phyloP scores from a whole-genome alignment of 2,329 filamentous ascomycete genomes.

The Ascochyta viciae-villosae region DNA sequence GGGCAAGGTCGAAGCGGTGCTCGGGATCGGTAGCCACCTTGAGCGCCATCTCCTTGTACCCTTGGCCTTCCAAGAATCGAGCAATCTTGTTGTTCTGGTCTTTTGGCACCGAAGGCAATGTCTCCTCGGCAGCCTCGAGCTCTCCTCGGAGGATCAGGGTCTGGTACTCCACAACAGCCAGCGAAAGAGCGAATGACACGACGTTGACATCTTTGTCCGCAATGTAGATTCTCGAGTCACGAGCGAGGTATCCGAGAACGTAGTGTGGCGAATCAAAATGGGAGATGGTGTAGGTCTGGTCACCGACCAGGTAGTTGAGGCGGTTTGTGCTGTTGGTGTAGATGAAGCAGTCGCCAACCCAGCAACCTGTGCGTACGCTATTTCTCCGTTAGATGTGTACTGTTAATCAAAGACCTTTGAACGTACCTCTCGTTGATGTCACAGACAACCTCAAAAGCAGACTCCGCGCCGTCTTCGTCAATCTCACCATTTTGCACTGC shows the following conservation, averaged over 20 bases:
- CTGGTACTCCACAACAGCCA: slow-evolving; percentile 95
- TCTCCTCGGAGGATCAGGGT: slow-evolving; percentile 93
- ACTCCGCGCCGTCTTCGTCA: slow-evolving; percentile 91
- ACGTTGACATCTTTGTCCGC: slow-evolving; percentile 95
- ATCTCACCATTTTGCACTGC: slow-evolving; percentile 82
- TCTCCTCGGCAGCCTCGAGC: slow-evolving; percentile 86
- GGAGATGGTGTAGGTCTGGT: slow-evolving; percentile 96
- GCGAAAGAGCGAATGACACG: slow-evolving; percentile 87
- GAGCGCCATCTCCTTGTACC: slow-evolving; percentile 92
- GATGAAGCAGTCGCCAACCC: slow-evolving; percentile 98
- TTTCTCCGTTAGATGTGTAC: slow-evolving; percentile 15
- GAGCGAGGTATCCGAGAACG: slow-evolving; percentile 90
- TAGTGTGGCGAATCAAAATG: slow-evolving; percentile 98
- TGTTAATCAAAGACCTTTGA: slow-evolving; percentile 14
- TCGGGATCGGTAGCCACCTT: slow-evolving; percentile 94
- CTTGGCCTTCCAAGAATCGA: slow-evolving; percentile 94
- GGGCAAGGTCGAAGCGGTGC: slow-evolving; percentile 93
- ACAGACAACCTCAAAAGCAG: slow-evolving; percentile 94
- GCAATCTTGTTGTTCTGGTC: slow-evolving; percentile 98
- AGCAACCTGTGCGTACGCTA: slow-evolving; percentile 90
- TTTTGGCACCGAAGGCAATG: slow-evolving; percentile 82
- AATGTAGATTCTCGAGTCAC: slow-evolving; percentile 94
- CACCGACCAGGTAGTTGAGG: slow-evolving; percentile 95
- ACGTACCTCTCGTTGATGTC: slow-evolving; percentile 87
- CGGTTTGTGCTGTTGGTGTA: slow-evolving; percentile 98